Percentiles rank a stretch among this genome's conserved stretches.
phyloP scores from a whole-genome alignment of 257 asterid species.

The Gentiana macrophylla region DNA sequence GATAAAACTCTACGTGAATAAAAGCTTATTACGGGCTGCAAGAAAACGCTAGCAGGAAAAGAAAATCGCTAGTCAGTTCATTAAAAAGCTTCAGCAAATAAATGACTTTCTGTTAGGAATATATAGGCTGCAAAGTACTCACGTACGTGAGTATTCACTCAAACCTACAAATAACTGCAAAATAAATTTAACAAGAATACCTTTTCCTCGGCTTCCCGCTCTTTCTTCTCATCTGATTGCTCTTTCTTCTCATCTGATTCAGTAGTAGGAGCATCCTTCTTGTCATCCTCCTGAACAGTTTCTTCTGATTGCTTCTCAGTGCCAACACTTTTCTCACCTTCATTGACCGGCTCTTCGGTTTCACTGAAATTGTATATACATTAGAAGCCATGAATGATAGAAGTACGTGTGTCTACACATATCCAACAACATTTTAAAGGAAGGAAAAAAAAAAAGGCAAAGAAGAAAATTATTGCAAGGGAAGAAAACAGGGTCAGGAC shows the following conservation, averaged over 20 bases:
- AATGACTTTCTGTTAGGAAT: too few species aligned
- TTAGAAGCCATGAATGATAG: too few species aligned
- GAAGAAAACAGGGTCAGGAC: background rate
- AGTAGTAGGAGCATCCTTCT: conserved; percentile 27
- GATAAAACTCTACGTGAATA: too few species aligned
- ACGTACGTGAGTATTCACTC: too few species aligned
- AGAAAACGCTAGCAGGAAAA: too few species aligned
- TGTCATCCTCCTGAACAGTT: conserved; percentile 33
- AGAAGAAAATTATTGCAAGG: too few species aligned
- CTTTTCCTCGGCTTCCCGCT: conserved; percentile 57
- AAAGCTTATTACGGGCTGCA: too few species aligned
- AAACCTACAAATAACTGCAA: background rate
- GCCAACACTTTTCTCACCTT: conserved; percentile 32
- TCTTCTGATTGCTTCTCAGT: conserved; percentile 34
- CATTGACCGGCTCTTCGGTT: conserved; percentile 30
- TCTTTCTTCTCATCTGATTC: conserved; percentile 24
- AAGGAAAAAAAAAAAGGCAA: too few species aligned
- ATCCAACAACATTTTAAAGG: background rate
- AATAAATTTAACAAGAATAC: conserved; percentile 14
- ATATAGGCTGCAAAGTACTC: background rate
- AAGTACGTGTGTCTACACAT: background rate
- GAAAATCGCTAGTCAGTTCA: too few species aligned
- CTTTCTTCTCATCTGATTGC: conserved; percentile 21
- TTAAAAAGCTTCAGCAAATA: too few species aligned
- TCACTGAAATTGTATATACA: conserved; percentile 19